Evolutionary conservation across 495 filamentous ascomycete species (phyloP), one percentile per base, ranked within the genome.

Genomic region (Lineolata rhizophorae): DNA sequence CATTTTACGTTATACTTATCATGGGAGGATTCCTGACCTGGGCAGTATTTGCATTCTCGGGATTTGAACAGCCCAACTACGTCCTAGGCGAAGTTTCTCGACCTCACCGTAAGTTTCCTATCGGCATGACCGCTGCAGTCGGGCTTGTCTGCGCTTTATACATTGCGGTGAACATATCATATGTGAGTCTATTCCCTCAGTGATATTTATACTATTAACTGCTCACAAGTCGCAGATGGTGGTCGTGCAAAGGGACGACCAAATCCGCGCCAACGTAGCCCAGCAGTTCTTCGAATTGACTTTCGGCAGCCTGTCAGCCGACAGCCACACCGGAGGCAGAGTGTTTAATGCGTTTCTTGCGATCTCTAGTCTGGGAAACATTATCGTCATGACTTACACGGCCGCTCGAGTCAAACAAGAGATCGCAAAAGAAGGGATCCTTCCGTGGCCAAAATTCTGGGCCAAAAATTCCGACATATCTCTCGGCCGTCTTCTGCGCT

Each of bases 371-470:
- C 47, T 64, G n/a, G 60, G 60, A 0, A 64, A 64, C 35, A 51
- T 64, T 21, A 31, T 64, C 2, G 56, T 61, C 3, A 52, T 57
- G 35, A 67, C 67, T 13, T 57, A 61, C 33, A 59, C 63, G 18
- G 46, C 62, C 19, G 40, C 60, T 4, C 20, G 55, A 45, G 58
- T 65, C 29, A 67, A 62, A 41, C 60, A 63, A 37, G 60, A 64
- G 27, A 63, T 64, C 20, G 60, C 58, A 16, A 65, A 62, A 38
- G 56, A 62, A 35, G 60, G 61, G 3, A 46, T 64, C 26, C 41
- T 69, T 2, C 64, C 65, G 0, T 59, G 44, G 17, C 22, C 22
- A 6, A 25, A 6, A n/a, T 6, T 27, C 15, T n/a, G 29, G 19
- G n/a, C n/a, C n/a, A n/a, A n/a, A n/a, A 41, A 28, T 21, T 19